Conservation (phyloP, 2,329 filamentous ascomycete genomes). For the Beauveria sp. region DNA sequence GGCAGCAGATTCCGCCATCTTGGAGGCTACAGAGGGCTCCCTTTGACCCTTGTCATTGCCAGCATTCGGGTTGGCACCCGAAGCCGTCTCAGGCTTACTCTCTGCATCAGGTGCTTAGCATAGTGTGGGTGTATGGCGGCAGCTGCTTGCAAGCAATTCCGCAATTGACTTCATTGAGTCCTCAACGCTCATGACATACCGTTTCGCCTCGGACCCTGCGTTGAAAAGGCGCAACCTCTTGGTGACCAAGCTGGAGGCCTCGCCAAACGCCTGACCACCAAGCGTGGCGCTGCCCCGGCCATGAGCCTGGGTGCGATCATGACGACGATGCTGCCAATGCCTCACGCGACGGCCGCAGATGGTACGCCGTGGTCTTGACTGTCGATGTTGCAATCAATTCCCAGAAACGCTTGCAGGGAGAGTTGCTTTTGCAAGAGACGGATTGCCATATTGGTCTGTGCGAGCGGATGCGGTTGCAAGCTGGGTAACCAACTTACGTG, state of each 20-base stretch:
- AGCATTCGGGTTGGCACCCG: background rate
- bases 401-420: too few species aligned
- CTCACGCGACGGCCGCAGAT: background rate
- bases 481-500: too few species aligned
- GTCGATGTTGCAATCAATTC: background rate
- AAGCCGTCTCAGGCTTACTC: background rate
- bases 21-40: conserved; percentile 38
- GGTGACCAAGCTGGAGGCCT: background rate
- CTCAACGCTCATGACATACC: conserved; percentile 18
- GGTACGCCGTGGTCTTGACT: background rate
- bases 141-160: background rate
- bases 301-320: background rate
- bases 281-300: background rate
- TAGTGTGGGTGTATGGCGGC: background rate
- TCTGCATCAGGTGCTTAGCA: background rate
- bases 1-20: conserved; percentile 66
- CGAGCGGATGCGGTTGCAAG: too few species aligned
- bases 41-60: background rate
- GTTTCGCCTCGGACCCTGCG: conserved; percentile 18
- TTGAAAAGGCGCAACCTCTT: conserved; percentile 19
- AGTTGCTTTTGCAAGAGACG: too few species aligned
- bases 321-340: background rate
- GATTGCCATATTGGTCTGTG: too few species aligned
- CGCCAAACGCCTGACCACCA: background rate
- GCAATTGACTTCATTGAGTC: background rate